phyloP scores from a whole-genome alignment of 2,329 filamentous ascomycete species.

The Orbilia javanica region DNA sequence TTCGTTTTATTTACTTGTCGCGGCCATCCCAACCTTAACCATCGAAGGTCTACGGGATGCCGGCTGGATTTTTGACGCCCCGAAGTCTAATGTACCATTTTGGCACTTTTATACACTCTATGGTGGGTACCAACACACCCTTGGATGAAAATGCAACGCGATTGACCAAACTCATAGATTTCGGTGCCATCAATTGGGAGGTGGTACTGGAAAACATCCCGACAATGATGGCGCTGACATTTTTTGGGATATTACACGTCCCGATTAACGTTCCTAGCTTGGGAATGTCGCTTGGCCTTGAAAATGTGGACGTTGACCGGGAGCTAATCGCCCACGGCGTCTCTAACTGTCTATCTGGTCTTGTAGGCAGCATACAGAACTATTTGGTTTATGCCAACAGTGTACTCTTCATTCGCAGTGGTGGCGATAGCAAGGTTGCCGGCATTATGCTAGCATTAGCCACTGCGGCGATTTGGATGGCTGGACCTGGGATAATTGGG shows the following conservation, averaged over 20 bases:
- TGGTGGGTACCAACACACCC: constrained; percentile 76
- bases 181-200: constrained; percentile 82
- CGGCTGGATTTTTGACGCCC: constrained; percentile 93
- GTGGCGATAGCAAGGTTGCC: constrained; percentile 86
- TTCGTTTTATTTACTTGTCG: constrained; percentile 82
- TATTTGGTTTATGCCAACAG: constrained; percentile 98
- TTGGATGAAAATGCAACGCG: too few species aligned
- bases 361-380: constrained; percentile 89
- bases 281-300: constrained; percentile 89
- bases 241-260: constrained; percentile 96
- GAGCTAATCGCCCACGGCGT: constrained; percentile 93
- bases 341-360: constrained; percentile 90
- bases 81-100: constrained; percentile 87
- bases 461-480: constrained; percentile 84
- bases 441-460: constrained; percentile 84
- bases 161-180: constrained; percentile 71
- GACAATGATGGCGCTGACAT: constrained; percentile 95
- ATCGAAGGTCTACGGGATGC: constrained; percentile 75
- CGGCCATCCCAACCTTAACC: constrained; percentile 76
- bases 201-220: constrained; percentile 87
- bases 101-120: constrained; percentile 98
- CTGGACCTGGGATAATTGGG: constrained; percentile 88
- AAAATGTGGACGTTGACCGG: constrained; percentile 89
- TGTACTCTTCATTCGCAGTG: constrained; percentile 93
- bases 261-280: constrained; percentile 97